These are phyloP conservation scores for Syncephalis fuscata DNA, from an alignment of 371 early-diverging fungal species.

Conservation along the genomic window DNA sequence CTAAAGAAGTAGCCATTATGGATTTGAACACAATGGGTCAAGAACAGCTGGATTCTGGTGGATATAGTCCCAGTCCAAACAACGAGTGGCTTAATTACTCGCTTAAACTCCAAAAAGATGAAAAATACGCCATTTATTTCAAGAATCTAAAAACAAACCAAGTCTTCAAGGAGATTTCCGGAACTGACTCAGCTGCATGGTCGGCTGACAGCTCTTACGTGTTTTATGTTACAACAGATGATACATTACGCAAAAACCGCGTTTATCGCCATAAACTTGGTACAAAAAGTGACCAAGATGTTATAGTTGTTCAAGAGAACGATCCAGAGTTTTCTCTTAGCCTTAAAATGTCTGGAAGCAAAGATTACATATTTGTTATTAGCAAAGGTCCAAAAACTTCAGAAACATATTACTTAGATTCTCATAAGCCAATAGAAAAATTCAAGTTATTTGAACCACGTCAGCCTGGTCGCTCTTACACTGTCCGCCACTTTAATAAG, in stretches of 20 bases:
- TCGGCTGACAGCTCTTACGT: conserved; percentile 21
- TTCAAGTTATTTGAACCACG: conserved; percentile 20
- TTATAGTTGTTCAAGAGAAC: conserved; percentile 26
- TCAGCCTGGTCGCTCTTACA: conserved; percentile 23
- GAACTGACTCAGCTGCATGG: conserved; percentile 33
- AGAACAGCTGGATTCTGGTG: not conserved
- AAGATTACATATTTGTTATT: conserved; percentile 25
- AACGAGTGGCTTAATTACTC: conserved; percentile 27
- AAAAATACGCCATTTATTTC: conserved; percentile 29
- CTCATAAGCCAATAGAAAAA: conserved; percentile 11
- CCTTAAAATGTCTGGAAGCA: conserved; percentile 23
- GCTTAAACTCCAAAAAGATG: conserved; percentile 29
- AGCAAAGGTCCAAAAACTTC: conserved; percentile 30
- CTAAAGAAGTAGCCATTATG: conserved; percentile 1
- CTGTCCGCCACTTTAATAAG: conserved; percentile 21
- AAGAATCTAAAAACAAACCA: conserved; percentile 21
- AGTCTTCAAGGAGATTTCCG: conserved; percentile 20
- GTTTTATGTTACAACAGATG: conserved; percentile 29
- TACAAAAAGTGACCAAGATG: conserved; percentile 13
- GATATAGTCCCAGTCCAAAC: conserved; percentile 9
- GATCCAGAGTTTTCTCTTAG: conserved; percentile 40
- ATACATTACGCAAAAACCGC: conserved; percentile 29
- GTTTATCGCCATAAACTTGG: conserved; percentile 28
- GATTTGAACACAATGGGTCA: conserved; percentile 1
- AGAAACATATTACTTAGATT: conserved; percentile 25